phyloP scores from a whole-genome alignment of 306 rosid genomes.

The Prunus kanzakura region DNA sequence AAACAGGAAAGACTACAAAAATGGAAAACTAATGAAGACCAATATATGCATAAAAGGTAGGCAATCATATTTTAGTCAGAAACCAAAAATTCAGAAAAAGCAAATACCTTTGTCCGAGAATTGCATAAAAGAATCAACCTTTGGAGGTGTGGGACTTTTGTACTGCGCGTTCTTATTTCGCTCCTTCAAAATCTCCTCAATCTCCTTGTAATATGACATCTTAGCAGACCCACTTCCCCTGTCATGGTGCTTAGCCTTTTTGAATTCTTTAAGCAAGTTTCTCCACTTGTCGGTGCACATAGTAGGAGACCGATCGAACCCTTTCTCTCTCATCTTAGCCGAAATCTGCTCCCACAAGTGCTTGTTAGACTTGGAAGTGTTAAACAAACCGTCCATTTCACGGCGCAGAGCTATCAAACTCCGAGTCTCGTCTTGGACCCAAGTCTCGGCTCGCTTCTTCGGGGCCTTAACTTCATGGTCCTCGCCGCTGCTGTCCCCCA shows the following conservation, averaged over 20 bases:
- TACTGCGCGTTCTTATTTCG: conserved; percentile 55
- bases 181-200: conserved; percentile 81
- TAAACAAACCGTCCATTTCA: conserved; percentile 73
- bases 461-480: conserved; percentile 91
- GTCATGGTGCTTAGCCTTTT: conserved; percentile 82
- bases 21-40: neutral
- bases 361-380: conserved; percentile 86
- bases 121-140: conserved; percentile 80
- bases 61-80: neutral
- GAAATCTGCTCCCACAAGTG: conserved; percentile 97
- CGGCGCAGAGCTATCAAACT: conserved; percentile 65
- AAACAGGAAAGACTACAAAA: neutral
- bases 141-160: conserved; percentile 61
- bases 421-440: conserved; percentile 97
- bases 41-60: neutral
- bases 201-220: conserved; percentile 88
- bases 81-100: neutral
- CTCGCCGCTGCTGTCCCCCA: conserved; percentile 72
- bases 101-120: conserved; percentile 68
- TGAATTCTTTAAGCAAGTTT: conserved; percentile 85
- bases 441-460: conserved; percentile 92
- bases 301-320: conserved; percentile 88
- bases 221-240: conserved; percentile 76
- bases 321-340: conserved; percentile 77
- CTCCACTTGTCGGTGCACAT: conserved; percentile 99